These are phyloP conservation scores for Lenwebbia sp. DNA, from an alignment of 345 rosid species.

Conservation along the genomic window DNA sequence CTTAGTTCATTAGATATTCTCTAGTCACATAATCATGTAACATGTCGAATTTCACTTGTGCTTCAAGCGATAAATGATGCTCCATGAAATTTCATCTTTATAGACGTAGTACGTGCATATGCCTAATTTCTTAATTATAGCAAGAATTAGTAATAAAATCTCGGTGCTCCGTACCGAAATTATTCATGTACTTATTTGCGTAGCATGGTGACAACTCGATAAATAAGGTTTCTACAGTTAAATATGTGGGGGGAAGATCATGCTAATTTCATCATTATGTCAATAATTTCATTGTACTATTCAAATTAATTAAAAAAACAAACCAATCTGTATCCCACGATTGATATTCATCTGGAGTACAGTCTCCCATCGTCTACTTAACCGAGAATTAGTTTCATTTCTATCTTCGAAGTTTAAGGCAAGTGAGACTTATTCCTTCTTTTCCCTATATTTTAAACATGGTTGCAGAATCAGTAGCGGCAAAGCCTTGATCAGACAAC, in stretches of 20 bases:
- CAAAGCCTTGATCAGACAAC: too few relatives aligned
- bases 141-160: background rate
- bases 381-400: too few relatives aligned
- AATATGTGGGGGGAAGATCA: background rate
- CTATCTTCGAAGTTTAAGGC: too few relatives aligned
- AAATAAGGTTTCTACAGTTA: background rate
- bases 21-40: background rate
- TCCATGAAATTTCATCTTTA: background rate
- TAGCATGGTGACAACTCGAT: background rate
- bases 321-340: background rate
- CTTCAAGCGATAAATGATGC: background rate
- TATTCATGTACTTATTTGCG: background rate
- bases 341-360: background rate
- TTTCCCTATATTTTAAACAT: too few relatives aligned
- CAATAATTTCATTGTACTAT: background rate
- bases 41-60: background rate
- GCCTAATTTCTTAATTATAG: background rate
- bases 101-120: background rate
- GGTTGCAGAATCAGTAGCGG: too few relatives aligned
- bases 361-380: too few relatives aligned
- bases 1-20: background rate
- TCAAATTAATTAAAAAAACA: background rate
- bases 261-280: background rate
- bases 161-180: fast-evolving
- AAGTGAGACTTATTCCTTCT: too few relatives aligned